Conservation (phyloP, 306 rosid genomes). For the Vigna unguiculata region DNA sequence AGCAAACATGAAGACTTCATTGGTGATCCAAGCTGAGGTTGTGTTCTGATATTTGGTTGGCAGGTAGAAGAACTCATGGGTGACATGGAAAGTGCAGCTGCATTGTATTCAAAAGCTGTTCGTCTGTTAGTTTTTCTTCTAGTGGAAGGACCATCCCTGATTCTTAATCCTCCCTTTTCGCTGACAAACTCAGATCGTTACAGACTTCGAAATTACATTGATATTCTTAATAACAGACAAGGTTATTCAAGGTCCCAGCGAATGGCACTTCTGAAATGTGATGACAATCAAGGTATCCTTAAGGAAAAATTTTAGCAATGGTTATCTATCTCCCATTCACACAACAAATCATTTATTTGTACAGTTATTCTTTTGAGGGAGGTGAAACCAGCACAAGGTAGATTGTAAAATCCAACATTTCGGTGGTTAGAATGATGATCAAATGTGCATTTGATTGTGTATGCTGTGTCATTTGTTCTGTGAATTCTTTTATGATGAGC, state of each 20-base stretch:
- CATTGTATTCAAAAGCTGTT: constrained; percentile 77
- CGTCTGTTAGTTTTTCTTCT: constrained; percentile 75
- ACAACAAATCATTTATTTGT: constrained; percentile 69
- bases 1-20: constrained; percentile 8
- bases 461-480: constrained; percentile 10
- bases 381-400: constrained; percentile 48
- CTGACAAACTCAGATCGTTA: constrained; percentile 86
- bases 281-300: constrained; percentile 61
- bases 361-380: constrained; percentile 80
- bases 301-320: constrained; percentile 49
- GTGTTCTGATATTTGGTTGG: constrained; percentile 36
- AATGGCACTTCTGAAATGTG: constrained; percentile 67
- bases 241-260: constrained; percentile 82
- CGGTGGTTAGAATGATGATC: constrained; percentile 56
- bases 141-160: constrained; percentile 92
- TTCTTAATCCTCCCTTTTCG: constrained; percentile 91
- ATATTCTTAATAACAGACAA: constrained; percentile 79
- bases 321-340: constrained; percentile 42
- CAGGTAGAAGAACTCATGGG: constrained; percentile 99
- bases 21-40: constrained; percentile 35
- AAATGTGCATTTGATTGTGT: constrained; percentile 54
- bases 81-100: constrained; percentile 76
- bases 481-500: not conserved
- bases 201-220: constrained; percentile 83
- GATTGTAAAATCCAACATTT: constrained; percentile 54